These are phyloP conservation scores for Boletellus emodensis DNA, from an alignment of 768 basidiomycete genomes.

Conservation along the genomic window DNA sequence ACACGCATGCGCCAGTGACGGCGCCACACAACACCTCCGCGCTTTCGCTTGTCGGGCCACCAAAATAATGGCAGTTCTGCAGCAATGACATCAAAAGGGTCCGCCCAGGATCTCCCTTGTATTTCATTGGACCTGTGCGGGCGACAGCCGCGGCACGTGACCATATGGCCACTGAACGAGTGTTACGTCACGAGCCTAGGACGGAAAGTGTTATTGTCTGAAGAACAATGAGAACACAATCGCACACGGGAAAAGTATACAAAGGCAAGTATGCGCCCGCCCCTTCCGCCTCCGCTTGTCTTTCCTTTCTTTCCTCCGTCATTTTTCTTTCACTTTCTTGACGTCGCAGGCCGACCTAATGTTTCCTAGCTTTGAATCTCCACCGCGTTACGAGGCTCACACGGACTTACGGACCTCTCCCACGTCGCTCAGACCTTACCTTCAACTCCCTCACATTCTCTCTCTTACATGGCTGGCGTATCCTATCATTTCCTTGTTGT, in stretches of 20 bases:
- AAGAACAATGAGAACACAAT: constrained; percentile 29
- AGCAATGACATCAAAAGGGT: no score
- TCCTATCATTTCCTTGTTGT: constrained; percentile 82
- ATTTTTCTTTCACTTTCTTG: constrained; percentile 7
- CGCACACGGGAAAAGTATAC: constrained; percentile 13
- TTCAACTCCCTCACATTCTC: constrained; percentile 76
- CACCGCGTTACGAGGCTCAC: constrained; percentile 56
- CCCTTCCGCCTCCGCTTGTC: constrained; percentile 6
- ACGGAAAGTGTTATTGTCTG: constrained; percentile 29
- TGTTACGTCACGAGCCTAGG: constrained; percentile 13
- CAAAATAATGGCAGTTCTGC: no score
- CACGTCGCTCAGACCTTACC: constrained; percentile 68
- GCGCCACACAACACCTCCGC: no score
- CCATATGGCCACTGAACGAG: not conserved
- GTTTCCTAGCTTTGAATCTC: constrained; percentile 33
- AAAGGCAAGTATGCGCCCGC: constrained; percentile 19
- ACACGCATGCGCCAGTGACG: no score
- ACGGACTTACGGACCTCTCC: constrained; percentile 29
- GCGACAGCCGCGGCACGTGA: constrained; percentile 3
- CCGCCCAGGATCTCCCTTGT: no score
- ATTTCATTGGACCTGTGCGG: no score
- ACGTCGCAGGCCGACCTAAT: constrained; percentile 40
- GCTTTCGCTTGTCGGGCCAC: no score
- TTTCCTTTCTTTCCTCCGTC: constrained; percentile 12
- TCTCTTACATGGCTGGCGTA: constrained; percentile 91